Base-by-base conservation (phyloP, 345 rosid genomes). In the Luvunga scandens region DNA sequence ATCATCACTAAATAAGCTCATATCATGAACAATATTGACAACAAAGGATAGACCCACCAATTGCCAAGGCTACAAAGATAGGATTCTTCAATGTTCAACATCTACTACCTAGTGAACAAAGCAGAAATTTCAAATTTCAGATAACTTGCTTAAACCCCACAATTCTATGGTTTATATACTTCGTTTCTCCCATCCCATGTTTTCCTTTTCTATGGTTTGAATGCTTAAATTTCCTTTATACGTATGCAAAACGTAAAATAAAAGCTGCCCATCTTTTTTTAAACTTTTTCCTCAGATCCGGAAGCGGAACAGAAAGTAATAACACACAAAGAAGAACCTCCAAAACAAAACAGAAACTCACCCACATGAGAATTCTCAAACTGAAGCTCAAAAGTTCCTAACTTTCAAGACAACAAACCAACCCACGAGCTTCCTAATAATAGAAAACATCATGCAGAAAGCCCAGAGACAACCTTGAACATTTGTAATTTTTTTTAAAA, bases 21-120 rank as follows among this genome's bases (percentile, higher is more conserved):
- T 50, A 68, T 27, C 81, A 57, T 31, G 45, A 42, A 9, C 6
- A 55, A 60, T 14, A 39, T n/a, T 24, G 19, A 45, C 27, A 33
- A 10, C 39, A 10, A 60, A 72, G 39, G 53, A n/a, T 75, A 72
- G 55, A 73, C 75, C 81, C 80, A 80, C 78, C 61, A 75, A 45
- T 62, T 82, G 80, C 85, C 77, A 50, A 30, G 19, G 24, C 27
- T 61, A 53, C 12, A 62, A 81, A 75, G 81, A 62, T 2, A 70
- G 66, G 75, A 68, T 12, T 45, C 75, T 75, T 82, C 55, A 70
- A 80, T 60, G 42, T 60, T 66, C 53, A 53, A 18, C 78, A 36
- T 42, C 45, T 63, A 73, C 77, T 81, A 87, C 68, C 84, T 78
- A 69, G 60, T 42, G 66, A 71, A 78, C 67, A 33, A 65, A 65